A percentile compares a stretch with the other conserved stretches of the same genome.
Evolutionary conservation across 345 rosid genomes (phyloP).

Genomic region (Leavenworthia alabamica): DNA sequence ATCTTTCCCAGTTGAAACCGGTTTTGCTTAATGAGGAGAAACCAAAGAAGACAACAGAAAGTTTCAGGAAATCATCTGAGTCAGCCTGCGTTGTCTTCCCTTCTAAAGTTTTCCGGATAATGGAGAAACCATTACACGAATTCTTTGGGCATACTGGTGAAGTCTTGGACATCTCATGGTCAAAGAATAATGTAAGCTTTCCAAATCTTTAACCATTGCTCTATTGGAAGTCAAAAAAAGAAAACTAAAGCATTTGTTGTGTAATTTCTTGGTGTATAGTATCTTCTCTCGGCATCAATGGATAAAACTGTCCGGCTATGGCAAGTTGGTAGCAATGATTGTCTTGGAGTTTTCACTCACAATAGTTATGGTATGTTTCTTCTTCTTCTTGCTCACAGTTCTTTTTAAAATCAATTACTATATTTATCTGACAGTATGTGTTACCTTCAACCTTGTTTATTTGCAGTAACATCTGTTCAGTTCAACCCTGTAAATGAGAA

Average conservation of each 20-base stretch:
- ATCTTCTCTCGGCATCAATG: slow-evolving; percentile 65
- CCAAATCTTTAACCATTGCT: slow-evolving; percentile 5
- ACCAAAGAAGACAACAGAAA: slow-evolving; percentile 35
- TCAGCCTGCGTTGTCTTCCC: slow-evolving; percentile 73
- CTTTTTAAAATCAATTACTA: neutral
- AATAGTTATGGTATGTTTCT: slow-evolving; percentile 57
- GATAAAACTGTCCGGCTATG: slow-evolving; percentile 78
- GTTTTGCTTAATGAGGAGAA: slow-evolving; percentile 49
- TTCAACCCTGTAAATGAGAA: slow-evolving; percentile 73
- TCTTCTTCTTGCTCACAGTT: neutral
- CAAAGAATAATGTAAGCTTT: slow-evolving; percentile 57
- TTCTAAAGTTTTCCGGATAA: slow-evolving; percentile 60
- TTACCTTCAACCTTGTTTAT: neutral
- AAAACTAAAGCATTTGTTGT: slow-evolving; percentile 4
- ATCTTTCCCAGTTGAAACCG: slow-evolving; percentile 62
- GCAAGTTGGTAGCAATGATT: slow-evolving; percentile 52
- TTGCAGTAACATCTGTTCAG: slow-evolving; percentile 75
- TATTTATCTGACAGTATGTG: slow-evolving; percentile 13
- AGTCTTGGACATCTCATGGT: slow-evolving; percentile 78
- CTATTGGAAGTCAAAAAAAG: neutral
- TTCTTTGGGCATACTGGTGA: slow-evolving; percentile 61
- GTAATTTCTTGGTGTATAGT: slow-evolving; percentile 43
- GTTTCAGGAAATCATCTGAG: slow-evolving; percentile 58
- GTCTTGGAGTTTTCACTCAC: slow-evolving; percentile 62
- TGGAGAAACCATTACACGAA: slow-evolving; percentile 66